Base-by-base conservation (phyloP, 148 eudicot genomes). In the Cornus suecica region DNA sequence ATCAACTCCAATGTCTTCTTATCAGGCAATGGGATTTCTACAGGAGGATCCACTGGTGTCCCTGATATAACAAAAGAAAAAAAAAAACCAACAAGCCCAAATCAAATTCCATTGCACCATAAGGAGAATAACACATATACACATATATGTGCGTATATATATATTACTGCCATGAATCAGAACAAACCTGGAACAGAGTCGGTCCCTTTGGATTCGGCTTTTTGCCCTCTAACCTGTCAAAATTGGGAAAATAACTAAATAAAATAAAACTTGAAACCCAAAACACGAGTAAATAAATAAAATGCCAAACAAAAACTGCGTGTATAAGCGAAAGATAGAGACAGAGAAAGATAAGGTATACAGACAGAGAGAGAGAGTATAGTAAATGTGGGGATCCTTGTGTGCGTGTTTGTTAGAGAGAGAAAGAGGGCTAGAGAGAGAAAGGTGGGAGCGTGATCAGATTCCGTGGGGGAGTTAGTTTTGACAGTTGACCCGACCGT, bases 1-100 rank as follows among this genome's bases (percentile, higher is more conserved):
- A 91, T 84, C 85, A 92, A 81, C 82, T 88, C 94, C 86, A 94
- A 76, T 15, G 81, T 84, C 83, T 92, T 92, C 82, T 87, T 94
- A 69, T 89, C 97, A 22, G 96, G 99, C 85, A 94, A 65, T 8
- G 84, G 86, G 9, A 86, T 8, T 32, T 75, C 81, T 72, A 77
- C 66, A 51, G 69, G 79, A 66, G 60, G 74, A 72, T 74, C 82
- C 0, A 65, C 28, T 8, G 88, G 89, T 8, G 83, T 84, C 80
- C 88, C 94, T 90, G 69, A 69, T 54, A 20, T 58, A 71, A 48
- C 37, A 76, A 66, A 76, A 72, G 37, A 52, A 74, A 60, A n/a
- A n/a, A n/a, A n/a, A n/a, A n/a, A 82, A 54, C 45, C 75, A 71
- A 75, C 32, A 65, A 73, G 20, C 68, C 56, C 68, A 61, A 54